phyloP scores from a whole-genome alignment of 306 rosid species.

The Fragaria ananassa region DNA sequence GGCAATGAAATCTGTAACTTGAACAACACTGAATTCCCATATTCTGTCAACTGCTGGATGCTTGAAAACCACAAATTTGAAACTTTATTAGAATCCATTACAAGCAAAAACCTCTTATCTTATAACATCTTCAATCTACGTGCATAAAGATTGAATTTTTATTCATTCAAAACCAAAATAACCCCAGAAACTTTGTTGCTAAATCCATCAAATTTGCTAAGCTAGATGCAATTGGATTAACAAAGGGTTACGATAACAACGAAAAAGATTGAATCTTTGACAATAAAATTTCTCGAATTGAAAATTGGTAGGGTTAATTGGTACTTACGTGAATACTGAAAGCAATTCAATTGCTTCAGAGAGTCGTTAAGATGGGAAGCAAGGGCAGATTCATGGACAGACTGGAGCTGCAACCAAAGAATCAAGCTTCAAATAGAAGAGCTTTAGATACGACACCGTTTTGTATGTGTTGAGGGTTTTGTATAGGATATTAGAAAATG shows the following conservation, averaged over 20 bases:
- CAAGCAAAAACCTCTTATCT: not conserved
- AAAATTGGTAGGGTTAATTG: not conserved
- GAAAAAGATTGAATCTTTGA: not conserved
- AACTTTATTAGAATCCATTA: not conserved
- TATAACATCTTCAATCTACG: not conserved
- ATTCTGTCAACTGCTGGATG: not conserved
- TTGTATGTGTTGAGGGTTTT: not conserved
- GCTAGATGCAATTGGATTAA: not conserved
- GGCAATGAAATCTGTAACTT: not conserved
- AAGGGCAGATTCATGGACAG: not conserved
- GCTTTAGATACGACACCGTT: not conserved
- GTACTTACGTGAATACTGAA: not conserved
- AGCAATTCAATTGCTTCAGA: not conserved
- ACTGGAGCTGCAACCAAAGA: not conserved
- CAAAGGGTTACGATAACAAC: not conserved
- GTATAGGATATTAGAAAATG: not conserved
- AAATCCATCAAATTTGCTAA: not conserved
- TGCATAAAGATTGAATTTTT: not conserved
- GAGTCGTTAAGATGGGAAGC: not conserved
- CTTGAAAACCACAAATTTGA: not conserved
- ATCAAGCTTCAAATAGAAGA: not conserved
- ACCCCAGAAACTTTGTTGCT: not conserved
- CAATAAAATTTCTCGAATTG: not conserved
- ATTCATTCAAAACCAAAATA: not conserved
- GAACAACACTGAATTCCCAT: not conserved